Evolutionary conservation across 768 basidiomycete species (phyloP).

Genomic region (Pleurotus salmoneostramineus): DNA sequence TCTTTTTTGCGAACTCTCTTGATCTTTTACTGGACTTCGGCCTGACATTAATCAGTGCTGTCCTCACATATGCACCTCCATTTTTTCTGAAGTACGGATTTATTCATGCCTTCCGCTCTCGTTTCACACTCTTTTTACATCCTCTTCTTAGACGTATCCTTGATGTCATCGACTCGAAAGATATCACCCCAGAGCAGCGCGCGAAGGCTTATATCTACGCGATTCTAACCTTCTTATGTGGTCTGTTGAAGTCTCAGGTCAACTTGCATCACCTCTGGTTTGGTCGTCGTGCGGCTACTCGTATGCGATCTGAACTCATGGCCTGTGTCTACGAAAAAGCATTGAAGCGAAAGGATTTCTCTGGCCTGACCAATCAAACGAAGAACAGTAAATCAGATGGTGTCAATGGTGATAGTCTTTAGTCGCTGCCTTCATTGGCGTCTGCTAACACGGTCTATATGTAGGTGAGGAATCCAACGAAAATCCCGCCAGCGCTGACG

Average conservation of each 20-base stretch:
- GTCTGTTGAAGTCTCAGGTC: constrained; percentile 57
- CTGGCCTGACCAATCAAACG: constrained; percentile 62
- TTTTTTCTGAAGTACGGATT: constrained; percentile 71
- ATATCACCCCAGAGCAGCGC: constrained; percentile 45
- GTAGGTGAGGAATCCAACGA: constrained; percentile 33
- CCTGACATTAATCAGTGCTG: constrained; percentile 64
- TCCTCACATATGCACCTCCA: constrained; percentile 77
- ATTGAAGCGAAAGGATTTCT: constrained; percentile 78
- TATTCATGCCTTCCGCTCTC: constrained; percentile 6
- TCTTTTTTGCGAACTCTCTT: constrained; percentile 42
- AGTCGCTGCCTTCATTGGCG: background rate
- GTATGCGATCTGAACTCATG: constrained; percentile 81
- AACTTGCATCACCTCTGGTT: constrained; percentile 80
- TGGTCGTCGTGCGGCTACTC: constrained; percentile 66
- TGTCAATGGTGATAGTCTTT: constrained; percentile 22
- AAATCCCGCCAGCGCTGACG: constrained; percentile 74
- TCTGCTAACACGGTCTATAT: constrained; percentile 21
- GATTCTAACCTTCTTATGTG: constrained; percentile 64
- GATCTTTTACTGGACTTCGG: constrained; percentile 57
- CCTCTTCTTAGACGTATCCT: constrained; percentile 43
- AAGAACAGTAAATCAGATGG: constrained; percentile 25
- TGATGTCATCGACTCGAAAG: constrained; percentile 43
- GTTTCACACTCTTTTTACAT: background rate
- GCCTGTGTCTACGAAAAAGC: constrained; percentile 87
- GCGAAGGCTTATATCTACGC: constrained; percentile 76